These are phyloP conservation scores for Chamaecyparis obtusa DNA, from an alignment of 75 land plant genomes.

Conservation along the genomic window DNA sequence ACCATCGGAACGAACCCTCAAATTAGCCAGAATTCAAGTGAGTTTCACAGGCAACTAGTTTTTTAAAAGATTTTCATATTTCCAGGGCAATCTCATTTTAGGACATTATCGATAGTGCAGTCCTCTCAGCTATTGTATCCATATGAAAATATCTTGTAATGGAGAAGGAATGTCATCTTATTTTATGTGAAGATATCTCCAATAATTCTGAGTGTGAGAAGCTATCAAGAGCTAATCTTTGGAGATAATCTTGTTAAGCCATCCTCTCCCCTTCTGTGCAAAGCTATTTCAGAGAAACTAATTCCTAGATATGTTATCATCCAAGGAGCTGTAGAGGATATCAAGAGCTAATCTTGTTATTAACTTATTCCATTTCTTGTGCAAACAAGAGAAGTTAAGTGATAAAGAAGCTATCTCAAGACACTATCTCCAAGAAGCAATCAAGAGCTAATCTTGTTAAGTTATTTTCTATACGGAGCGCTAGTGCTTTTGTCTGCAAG, in stretches of 20 bases:
- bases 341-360: not conserved
- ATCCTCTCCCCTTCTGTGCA: not conserved
- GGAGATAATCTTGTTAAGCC: not conserved
- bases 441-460: not conserved
- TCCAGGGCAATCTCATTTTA: not conserved
- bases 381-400: not conserved
- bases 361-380: not conserved
- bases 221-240: not conserved
- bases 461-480: no score
- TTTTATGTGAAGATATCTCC: not conserved
- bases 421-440: not conserved
- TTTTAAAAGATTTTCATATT: not conserved
- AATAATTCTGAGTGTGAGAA: not conserved
- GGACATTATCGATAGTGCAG: not conserved
- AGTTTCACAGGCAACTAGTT: no score
- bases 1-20: not conserved
- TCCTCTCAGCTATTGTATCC: not conserved
- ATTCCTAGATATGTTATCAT: not conserved
- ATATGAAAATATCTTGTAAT: not conserved
- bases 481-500: not conserved
- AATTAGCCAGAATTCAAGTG: not conserved
- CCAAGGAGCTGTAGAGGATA: not conserved
- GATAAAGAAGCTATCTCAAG: not conserved
- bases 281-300: not conserved
- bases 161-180: not conserved